Evolutionary conservation across 768 basidiomycete species (phyloP).

Genomic region (Trametes coccinea): DNA sequence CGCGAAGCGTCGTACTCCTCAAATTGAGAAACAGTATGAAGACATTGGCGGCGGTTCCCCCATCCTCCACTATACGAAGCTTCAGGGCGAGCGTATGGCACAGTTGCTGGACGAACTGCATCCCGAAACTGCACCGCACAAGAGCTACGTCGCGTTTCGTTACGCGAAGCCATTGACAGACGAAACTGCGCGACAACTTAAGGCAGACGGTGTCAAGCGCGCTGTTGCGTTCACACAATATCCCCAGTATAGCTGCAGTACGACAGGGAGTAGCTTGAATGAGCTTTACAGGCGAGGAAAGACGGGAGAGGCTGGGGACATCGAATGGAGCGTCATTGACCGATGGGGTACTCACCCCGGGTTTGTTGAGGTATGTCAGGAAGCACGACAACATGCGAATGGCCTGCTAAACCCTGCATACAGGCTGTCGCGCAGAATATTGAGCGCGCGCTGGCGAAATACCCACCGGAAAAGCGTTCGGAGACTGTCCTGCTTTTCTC

Average conservation of each 20-base stretch:
- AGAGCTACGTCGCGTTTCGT: constrained; percentile 93
- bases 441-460: constrained; percentile 77
- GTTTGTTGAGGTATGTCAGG: constrained; percentile 79
- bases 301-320: constrained; percentile 58
- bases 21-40: constrained; percentile 92
- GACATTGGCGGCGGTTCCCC: constrained; percentile 97
- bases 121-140: constrained; percentile 92
- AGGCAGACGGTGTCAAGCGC: constrained; percentile 84
- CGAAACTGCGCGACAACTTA: constrained; percentile 80
- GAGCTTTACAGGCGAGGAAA: constrained; percentile 76
- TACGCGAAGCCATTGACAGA: constrained; percentile 89
- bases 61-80: constrained; percentile 84
- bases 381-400: not conserved
- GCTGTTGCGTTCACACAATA: constrained; percentile 98
- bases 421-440: constrained; percentile 92
- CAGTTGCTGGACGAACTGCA: constrained; percentile 91
- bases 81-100: constrained; percentile 91
- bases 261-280: constrained; percentile 96
- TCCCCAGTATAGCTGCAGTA: constrained; percentile 98
- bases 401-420: not conserved
- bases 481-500: constrained; percentile 90
- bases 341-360: constrained; percentile 96
- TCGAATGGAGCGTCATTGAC: constrained; percentile 98
- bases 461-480: constrained; percentile 66
- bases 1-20: constrained; percentile 84